Evolutionary conservation across 257 asterid genomes (phyloP), one percentile per base, ranked within the genome.

Genomic region (Verbena officinalis): DNA sequence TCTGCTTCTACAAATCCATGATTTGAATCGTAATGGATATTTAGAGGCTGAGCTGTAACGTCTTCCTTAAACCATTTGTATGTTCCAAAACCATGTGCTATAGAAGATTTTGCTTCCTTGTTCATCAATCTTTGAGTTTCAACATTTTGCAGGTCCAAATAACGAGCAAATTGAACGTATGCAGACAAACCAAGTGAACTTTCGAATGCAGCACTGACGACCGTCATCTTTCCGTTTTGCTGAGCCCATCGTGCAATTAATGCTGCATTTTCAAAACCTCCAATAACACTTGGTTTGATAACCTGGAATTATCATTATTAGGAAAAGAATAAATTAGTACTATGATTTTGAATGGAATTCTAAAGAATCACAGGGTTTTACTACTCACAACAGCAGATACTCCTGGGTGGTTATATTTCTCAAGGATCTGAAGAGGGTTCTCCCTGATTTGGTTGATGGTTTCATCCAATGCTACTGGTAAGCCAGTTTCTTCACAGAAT

Each of bases 391-490:
- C 67, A 43, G 95, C 97, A 60, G 79, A 86, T 56, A 94, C 59
- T 75, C 96, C 94, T 1, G 92, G 64, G 68, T 90, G 96, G 74
- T 44, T 70, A 82, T 72, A 82, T 75, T 88, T 88, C 77, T 82
- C 71, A 59, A 94, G 93, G 68, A 77, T 71, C 43, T 77, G 73
- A 39, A 78, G 82, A 62, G 82, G 87, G 55, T 81, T 75, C 52
- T 74, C 83, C 60, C 68, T 55, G 16, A 71, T 73, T 68, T 30
- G 52, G 83, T 88, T 84, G 72, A 94, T 65, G 55, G 95, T 88
- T 78, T 94, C 99, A 68, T 94, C 99, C 63, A 94, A 81, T 22
- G 99, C 99, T 80, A 94, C 99, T 3, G 97, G 87, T 58, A 90
- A 48, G 67, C 93, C 95, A 46, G 96, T 86, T 78, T 84, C 96